Evolutionary conservation across 768 basidiomycete genomes (phyloP), one percentile per base, ranked within the genome.

Genomic region (Russula lepida): DNA sequence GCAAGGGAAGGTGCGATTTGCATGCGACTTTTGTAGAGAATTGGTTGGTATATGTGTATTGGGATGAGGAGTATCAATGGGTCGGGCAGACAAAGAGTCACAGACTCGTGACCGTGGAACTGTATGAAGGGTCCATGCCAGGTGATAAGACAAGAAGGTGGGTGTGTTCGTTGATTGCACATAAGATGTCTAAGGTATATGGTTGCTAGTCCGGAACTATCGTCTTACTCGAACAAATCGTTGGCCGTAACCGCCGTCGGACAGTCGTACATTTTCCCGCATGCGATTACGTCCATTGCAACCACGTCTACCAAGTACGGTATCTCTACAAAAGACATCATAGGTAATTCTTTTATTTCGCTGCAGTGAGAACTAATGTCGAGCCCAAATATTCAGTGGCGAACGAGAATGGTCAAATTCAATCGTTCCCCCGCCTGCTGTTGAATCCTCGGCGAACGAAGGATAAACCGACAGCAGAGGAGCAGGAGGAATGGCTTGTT

Each of bases 41-140:
- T 70, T 97, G 95, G 94, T 71, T 98, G 47, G 87, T 93, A 8
- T 95, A 93, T 73, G 79, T 87, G 59, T 95, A 90, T 69, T 92
- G 85, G 69, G 86, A 91, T 54, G 80, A 77, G 13, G 79, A 82
- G 23, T 72, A 74, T 46, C 73, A 69, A 37, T 78, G 77, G 25
- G 66, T 71, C 4, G 79, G 75, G 2, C 71, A 77, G 68, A 73
- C 84, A 2, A 89, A 88, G 68, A 85, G 89, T 0, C 82, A 86
- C 69, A 78, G 83, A 53, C 73, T 95, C 52, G 85, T 92, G 2
- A 86, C 82, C 19, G 88, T 94, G 4, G 95, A 98, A 74, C 74
- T 97, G 50, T 97, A 94, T 71, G 95, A 98, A 70, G 89, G 91
- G 0, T 66, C 74, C 21, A 74, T 74, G 2, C 70, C 80, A 6